Base-by-base conservation (phyloP, 2,329 filamentous ascomycete genomes). In the Endocalyx cinctus region DNA sequence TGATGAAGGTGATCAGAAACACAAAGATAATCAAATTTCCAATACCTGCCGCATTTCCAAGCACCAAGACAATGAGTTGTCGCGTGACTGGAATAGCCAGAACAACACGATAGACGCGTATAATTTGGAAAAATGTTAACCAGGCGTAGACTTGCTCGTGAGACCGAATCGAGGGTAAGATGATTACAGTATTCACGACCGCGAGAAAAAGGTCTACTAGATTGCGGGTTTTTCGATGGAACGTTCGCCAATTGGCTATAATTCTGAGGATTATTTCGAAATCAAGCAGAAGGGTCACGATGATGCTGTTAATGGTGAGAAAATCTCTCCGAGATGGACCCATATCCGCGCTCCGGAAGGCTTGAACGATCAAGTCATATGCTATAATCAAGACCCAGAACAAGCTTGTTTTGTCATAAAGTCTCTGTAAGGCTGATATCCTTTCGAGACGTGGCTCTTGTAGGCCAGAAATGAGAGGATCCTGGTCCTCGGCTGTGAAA, bases 1-100 rank as follows among this genome's bases (percentile, higher is more conserved):
- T 85, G 28, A 98, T 71, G 52, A 95, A 97, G 1, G 89, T 96
- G 53, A 96, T 86, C 32, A 98, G 70, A 54, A 97, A 95, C 51
- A 98, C 88, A 57, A 98, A 98, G 13, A 97, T 69, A 64, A 98
- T 94, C 41, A 98, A 67, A 55, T 98, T 98, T 25, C 85, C 75
- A 41, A 98, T 82, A 84, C 94, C 94, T 27, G 82, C 78, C 5
- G 88, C 83, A 55, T 97, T 97, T 41, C 92, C 84, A 39, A 98
- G 73, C 3, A 98, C 92, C 20, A 94, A 73, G 45, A 84, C 67
- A 54, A 98, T 92, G 33, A 98, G 74, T 43, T 88, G 83, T 42
- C 86, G 74, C 1, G 89, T 98, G 47, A 96, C 78, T 5, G 88
- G 82, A 26, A 98, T 78, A 12, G 87, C 88, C 50, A 97, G 63